A percentile compares a stretch with the other conserved stretches of the same genome.
These are phyloP conservation scores for Breynia disticha DNA, from an alignment of 441 rosid species.

Conservation along the genomic window DNA sequence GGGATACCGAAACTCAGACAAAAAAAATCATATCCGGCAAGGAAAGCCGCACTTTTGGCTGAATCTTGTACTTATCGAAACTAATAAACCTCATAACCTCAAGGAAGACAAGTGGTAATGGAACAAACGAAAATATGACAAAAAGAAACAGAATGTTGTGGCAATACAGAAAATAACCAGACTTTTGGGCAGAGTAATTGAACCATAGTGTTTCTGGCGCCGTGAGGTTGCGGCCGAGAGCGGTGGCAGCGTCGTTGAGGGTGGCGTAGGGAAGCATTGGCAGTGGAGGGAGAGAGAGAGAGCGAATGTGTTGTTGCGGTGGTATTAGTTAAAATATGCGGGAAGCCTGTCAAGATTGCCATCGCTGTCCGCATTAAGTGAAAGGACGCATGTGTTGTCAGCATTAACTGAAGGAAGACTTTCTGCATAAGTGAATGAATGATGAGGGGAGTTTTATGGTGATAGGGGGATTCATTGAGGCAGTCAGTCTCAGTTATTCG, in stretches of 20 bases:
- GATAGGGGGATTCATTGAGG: no score
- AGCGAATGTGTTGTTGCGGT: no score
- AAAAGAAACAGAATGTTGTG: conserved; percentile 76
- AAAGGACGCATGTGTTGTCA: no score
- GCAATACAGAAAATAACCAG: conserved; percentile 73
- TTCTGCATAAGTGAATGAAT: no score
- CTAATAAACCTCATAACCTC: conserved; percentile 43
- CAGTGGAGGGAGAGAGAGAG: conserved; percentile 6
- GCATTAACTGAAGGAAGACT: no score
- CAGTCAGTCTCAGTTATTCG: no score
- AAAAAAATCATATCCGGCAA: conserved; percentile 49
- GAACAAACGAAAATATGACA: conserved; percentile 57
- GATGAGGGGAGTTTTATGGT: no score
- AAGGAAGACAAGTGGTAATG: conserved; percentile 51
- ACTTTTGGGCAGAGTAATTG: conserved; percentile 69
- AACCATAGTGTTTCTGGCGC: conserved; percentile 64
- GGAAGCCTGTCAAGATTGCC: no score
- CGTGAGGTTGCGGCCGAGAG: conserved; percentile 76
- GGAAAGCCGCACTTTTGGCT: conserved; percentile 70
- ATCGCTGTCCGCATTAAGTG: no score
- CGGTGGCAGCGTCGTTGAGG: conserved; percentile 47
- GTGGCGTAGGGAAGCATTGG: conserved; percentile 67
- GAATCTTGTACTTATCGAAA: conserved; percentile 66
- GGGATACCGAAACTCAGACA: no score
- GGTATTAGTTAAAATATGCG: conserved; percentile 11